Conservation (phyloP, 1,284 basidiomycete genomes). For the Takashimella tepidaria region DNA sequence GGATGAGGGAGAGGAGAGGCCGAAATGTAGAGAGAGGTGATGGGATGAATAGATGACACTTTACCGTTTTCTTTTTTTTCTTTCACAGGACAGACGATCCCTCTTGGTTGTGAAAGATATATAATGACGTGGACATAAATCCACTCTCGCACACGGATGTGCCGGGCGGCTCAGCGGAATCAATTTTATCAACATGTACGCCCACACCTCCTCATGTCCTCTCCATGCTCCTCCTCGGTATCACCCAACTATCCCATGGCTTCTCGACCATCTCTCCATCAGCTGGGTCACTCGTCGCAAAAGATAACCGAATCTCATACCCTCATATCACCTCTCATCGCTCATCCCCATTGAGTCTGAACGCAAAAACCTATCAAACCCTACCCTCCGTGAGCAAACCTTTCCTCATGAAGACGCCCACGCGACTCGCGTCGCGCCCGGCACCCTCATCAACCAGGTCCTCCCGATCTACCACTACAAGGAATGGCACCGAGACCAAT, state of each 20-base stretch:
- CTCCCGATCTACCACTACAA: neutral
- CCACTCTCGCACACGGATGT: too few relatives aligned
- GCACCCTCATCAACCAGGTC: conserved; percentile 12
- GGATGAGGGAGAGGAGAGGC: neutral
- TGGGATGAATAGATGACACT: neutral
- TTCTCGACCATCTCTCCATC: too few relatives aligned
- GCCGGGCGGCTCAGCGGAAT: neutral
- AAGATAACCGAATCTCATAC: too few relatives aligned
- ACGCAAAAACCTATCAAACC: neutral
- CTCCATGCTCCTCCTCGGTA: too few relatives aligned
- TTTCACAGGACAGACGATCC: too few relatives aligned
- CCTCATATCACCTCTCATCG: neutral
- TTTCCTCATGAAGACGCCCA: conserved; percentile 13
- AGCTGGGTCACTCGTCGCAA: too few relatives aligned
- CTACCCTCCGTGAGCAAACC: neutral
- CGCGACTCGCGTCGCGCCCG: conserved; percentile 15
- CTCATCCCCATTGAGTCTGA: neutral
- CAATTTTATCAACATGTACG: conserved; percentile 5
- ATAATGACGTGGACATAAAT: too few relatives aligned
- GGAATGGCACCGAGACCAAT: neutral
- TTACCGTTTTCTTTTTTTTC: too few relatives aligned
- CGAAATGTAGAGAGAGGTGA: neutral
- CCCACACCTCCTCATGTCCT: too few relatives aligned
- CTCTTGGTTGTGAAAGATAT: too few relatives aligned
- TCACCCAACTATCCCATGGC: too few relatives aligned